Conservation (phyloP, 441 rosid genomes). For the Eruca vesicaria region DNA sequence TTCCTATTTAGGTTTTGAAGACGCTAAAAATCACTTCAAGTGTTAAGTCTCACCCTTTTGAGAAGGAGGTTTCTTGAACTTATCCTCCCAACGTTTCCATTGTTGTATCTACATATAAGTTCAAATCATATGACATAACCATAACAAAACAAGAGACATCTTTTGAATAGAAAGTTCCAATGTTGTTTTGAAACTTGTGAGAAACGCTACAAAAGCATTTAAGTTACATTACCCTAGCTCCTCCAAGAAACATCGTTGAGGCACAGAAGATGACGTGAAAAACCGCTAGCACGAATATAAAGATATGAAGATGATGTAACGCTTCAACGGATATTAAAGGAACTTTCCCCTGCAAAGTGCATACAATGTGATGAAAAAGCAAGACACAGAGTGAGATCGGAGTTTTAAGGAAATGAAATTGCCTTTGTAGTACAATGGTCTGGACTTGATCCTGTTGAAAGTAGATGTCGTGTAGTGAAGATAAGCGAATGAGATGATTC, state of each 20-base stretch:
- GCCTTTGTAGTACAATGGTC: conserved; percentile 42
- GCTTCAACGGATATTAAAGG: conserved; percentile 76
- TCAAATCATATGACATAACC: conserved; percentile 1
- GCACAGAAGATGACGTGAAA: conserved; percentile 80
- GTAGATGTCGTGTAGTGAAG: conserved; percentile 41
- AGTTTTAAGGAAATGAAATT: not conserved
- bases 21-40: not conserved
- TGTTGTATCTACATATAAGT: conserved; percentile 52
- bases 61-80: conserved; percentile 18
- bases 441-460: conserved; percentile 34
- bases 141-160: not conserved
- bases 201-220: conserved; percentile 1
- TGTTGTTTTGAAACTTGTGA: not conserved
- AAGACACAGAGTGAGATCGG: not conserved
- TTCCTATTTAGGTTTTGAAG: not conserved
- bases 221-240: conserved; percentile 55
- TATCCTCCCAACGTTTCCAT: conserved; percentile 79
- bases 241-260: conserved; percentile 78
- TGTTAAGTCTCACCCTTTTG: conserved; percentile 34
- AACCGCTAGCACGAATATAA: conserved; percentile 79
- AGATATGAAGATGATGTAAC: conserved; percentile 85
- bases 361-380: not conserved
- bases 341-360: conserved; percentile 53
- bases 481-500: conserved; percentile 26
- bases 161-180: not conserved